A percentile compares a stretch with the other conserved stretches of the same genome.
Conservation (phyloP, 176 grass and related monocot species). For the Oryza meridionalis region DNA sequence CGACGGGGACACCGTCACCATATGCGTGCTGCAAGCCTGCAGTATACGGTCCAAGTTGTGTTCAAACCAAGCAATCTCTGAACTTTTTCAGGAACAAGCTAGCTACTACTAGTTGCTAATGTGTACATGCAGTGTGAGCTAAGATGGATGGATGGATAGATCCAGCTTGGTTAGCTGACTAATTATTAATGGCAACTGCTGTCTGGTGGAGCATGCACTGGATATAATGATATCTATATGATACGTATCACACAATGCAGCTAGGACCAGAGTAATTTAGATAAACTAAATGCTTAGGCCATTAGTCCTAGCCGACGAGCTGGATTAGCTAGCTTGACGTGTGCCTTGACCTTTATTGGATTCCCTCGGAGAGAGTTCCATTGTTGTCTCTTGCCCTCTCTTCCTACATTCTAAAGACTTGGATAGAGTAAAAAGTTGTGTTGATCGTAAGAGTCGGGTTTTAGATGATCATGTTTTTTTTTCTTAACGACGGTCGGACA, state of each 20-base stretch:
- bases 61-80: constrained; percentile 31
- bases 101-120: not conserved
- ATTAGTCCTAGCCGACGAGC: constrained; percentile 9
- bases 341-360: constrained; percentile 27
- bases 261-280: not conserved
- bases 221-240: not conserved
- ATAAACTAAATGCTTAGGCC: not conserved
- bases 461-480: too few relatives aligned
- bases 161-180: constrained; percentile 15
- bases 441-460: too few relatives aligned
- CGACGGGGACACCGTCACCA: not conserved
- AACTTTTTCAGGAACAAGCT: constrained; percentile 29
- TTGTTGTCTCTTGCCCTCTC: too few relatives aligned
- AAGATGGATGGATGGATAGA: not conserved
- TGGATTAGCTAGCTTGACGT: constrained; percentile 23
- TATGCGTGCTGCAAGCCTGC: not conserved
- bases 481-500: too few relatives aligned
- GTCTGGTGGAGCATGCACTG: not conserved
- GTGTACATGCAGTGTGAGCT: not conserved
- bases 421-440: too few relatives aligned
- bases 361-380: too few relatives aligned
- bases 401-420: too few relatives aligned
- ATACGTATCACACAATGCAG: not conserved
- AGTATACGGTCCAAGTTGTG: constrained; percentile 26
- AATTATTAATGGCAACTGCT: not conserved